These are phyloP conservation scores for Gonium pectorale DNA, from an alignment of 139 green algal genomes.

Conservation along the genomic window DNA sequence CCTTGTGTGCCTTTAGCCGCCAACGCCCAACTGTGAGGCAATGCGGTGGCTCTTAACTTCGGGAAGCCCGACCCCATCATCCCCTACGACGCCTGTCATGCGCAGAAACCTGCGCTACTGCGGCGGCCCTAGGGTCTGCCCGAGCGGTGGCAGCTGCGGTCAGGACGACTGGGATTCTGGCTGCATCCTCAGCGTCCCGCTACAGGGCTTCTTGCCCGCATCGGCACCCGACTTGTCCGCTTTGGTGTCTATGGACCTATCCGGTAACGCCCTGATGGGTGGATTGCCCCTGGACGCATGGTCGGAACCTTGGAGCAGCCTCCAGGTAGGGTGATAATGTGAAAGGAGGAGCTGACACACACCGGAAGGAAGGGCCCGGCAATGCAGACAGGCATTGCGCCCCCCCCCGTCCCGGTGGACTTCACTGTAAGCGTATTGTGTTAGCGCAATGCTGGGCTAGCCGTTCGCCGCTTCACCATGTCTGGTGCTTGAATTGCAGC, in stretches of 20 bases:
- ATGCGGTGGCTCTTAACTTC: not conserved
- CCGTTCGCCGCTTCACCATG: no score
- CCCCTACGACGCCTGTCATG: not conserved
- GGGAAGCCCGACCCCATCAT: not conserved
- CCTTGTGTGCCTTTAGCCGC: not conserved
- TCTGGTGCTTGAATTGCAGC: not conserved
- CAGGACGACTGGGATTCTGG: no score
- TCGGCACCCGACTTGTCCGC: not conserved
- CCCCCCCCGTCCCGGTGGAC: not conserved
- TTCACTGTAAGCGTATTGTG: not conserved
- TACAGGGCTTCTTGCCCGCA: not conserved
- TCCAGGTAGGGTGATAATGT: not conserved
- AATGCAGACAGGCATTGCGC: not conserved
- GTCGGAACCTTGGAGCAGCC: not conserved
- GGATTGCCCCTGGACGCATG: not conserved
- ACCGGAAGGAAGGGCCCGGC: not conserved
- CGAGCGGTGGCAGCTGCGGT: not conserved
- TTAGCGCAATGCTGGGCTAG: not conserved
- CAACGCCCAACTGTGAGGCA: no score
- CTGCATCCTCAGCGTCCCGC: no score
- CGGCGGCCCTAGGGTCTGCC: not conserved
- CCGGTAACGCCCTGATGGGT: not conserved
- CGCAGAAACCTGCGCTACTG: constrained; percentile 2
- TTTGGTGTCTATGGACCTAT: not conserved
- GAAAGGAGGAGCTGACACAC: not conserved